Evolutionary conservation across 495 filamentous ascomycete species (phyloP), one percentile per base, ranked within the genome.

Genomic region (Hyaloscypha bicolor): DNA sequence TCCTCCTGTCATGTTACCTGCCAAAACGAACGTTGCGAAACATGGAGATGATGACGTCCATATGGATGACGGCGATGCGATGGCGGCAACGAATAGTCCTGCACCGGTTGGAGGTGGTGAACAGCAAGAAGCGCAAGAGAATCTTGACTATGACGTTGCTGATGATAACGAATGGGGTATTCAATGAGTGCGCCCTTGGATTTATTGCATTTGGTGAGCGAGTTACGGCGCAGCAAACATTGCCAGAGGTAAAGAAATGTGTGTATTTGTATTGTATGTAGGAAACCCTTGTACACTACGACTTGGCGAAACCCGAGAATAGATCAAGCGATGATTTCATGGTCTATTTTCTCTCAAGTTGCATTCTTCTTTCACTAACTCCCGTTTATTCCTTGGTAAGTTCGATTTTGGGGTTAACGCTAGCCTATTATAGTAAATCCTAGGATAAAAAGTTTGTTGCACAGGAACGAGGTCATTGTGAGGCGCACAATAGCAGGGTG

Each of bases 101-200:
- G 48, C 39, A 9, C 56, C 64, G 32, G 62, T 63, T 4, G 63
- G 45, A 35, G 55, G 70, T 6, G 56, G 69, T 2, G 68, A 68
- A 16, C 39, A 69, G 9, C 62, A 67, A 4, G 31, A 68, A 6
- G 63, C 70, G n/a, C 71, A 74, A 14, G 64, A 74, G 35, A 69
- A 79, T 62, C 73, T 81, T 67, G 79, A 82, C 56, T 80, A 82
- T 65, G 80, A 82, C 68, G 77, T 80, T 16, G 80, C 77, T 16
- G 78, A 79, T 71, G 77, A 79, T 53, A 75, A 81, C 65, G 76
- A 79, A 64, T 79, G 79, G 59, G 53, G 53, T 11, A 48, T 25
- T 61, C 35, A 61, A 22, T 48, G 29, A 61, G 21, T 19, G 42
- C 11, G 16, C 9, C 4, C 11, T n/a, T n/a, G 33, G 21, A 33